Conservation (phyloP, 139 green algal genomes). For the Chlamydomonas incerta region DNA sequence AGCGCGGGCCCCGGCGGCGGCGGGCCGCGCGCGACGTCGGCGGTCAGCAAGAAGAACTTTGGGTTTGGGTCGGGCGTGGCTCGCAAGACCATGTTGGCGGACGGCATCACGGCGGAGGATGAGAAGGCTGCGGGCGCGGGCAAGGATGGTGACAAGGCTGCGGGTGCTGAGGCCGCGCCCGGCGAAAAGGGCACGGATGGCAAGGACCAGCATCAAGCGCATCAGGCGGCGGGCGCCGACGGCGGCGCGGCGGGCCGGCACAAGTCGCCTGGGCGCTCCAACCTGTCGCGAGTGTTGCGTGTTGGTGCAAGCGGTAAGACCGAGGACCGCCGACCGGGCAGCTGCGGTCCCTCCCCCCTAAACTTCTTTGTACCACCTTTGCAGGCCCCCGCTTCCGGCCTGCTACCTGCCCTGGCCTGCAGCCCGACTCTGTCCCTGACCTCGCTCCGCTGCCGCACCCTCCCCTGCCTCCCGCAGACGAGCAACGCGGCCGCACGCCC, state of each 20-base stretch:
- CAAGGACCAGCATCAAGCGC: not conserved
- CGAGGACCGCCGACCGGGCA: no score
- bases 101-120: not conserved
- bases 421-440: no score
- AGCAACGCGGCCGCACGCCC: no score
- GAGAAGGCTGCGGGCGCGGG: not conserved
- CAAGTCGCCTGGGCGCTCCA: not conserved
- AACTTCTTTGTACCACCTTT: no score
- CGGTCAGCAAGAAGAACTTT: not conserved
- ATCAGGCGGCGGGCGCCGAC: not conserved
- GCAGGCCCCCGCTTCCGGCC: no score
- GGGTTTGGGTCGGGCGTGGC: slow-evolving; percentile 17
- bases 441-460: no score
- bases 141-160: not conserved
- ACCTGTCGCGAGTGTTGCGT: not conserved
- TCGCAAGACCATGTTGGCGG: not conserved
- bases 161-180: not conserved
- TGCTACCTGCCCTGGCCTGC: no score
- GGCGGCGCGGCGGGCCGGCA: not conserved
- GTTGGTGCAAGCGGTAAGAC: not conserved
- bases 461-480: no score
- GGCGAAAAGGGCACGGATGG: no score
- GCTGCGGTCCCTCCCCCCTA: no score
- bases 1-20: not conserved
- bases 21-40: not conserved